These are phyloP conservation scores for Malus fusca DNA, from an alignment of 306 rosid species.

Conservation along the genomic window DNA sequence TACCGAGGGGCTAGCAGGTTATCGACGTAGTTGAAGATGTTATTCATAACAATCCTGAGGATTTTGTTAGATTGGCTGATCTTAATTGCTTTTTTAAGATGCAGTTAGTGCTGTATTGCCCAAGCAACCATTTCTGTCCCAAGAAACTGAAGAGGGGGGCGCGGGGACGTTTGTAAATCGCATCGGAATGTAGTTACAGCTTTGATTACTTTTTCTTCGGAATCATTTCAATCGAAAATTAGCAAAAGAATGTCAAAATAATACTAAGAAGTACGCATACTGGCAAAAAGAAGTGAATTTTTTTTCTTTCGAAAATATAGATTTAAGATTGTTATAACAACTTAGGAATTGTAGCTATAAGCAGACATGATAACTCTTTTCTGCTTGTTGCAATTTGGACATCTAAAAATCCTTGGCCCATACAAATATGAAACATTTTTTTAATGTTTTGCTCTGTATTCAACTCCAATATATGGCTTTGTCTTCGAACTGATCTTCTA, in stretches of 20 bases:
- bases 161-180: not conserved
- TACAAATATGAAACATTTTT: not conserved
- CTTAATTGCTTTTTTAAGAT: not conserved
- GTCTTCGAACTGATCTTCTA: constrained; percentile 33
- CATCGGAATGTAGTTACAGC: not conserved
- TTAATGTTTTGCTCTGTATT: not conserved
- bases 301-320: too few relatives aligned
- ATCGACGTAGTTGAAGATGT: not conserved
- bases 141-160: not conserved
- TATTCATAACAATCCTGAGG: not conserved
- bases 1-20: not conserved
- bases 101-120: not conserved
- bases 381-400: not conserved
- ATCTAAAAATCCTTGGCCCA: too few relatives aligned
- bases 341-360: not conserved
- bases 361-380: not conserved
- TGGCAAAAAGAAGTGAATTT: too few relatives aligned
- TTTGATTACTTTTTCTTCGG: not conserved
- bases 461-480: constrained; percentile 13
- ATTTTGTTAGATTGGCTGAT: not conserved
- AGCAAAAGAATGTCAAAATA: not conserved
- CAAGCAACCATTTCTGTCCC: not conserved
- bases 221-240: not conserved
- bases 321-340: not conserved
- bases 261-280: too few relatives aligned